phyloP scores from a whole-genome alignment of 768 basidiomycete genomes.

The Termitomyces sp. region DNA sequence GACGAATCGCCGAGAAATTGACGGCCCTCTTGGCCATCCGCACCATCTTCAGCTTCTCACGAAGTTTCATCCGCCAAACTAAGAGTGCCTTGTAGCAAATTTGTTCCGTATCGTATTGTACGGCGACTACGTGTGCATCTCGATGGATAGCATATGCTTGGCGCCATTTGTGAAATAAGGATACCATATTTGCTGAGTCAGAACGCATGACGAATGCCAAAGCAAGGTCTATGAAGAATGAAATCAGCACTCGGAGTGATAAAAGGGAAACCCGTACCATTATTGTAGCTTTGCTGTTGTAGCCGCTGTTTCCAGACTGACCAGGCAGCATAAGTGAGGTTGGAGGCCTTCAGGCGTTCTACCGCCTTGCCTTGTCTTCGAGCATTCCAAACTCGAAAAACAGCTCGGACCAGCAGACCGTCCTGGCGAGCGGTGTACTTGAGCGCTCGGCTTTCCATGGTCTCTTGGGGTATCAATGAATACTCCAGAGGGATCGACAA shows the following conservation, averaged over 20 bases:
- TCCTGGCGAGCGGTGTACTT: slow-evolving; percentile 59
- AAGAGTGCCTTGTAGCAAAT: slow-evolving; percentile 40
- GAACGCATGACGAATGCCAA: slow-evolving; percentile 45
- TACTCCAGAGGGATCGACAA: background rate
- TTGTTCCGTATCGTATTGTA: slow-evolving; percentile 43
- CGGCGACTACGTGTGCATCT: slow-evolving; percentile 45
- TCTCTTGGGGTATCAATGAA: slow-evolving; percentile 30
- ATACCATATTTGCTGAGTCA: slow-evolving; percentile 34
- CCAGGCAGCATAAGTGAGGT: slow-evolving; percentile 46
- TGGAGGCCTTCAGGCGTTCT: slow-evolving; percentile 45
- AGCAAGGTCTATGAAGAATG: slow-evolving; percentile 38
- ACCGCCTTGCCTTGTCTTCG: slow-evolving; percentile 60
- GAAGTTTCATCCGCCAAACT: slow-evolving; percentile 55
- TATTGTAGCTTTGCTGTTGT: slow-evolving; percentile 32
- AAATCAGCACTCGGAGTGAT: background rate
- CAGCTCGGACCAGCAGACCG: slow-evolving; percentile 52
- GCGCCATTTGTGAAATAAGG: slow-evolving; percentile 45
- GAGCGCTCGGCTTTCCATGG: slow-evolving; percentile 50
- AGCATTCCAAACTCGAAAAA: slow-evolving; percentile 66
- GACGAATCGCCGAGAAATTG: slow-evolving; percentile 47
- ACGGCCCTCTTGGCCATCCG: slow-evolving; percentile 55
- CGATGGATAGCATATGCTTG: slow-evolving; percentile 38
- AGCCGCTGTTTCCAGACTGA: slow-evolving; percentile 48
- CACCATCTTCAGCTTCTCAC: slow-evolving; percentile 42
- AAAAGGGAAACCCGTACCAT: slow-evolving; percentile 36